Evolutionary conservation across 331 rosid genomes (phyloP), one percentile per base, ranked within the genome.

Genomic region (Pyracantha coccinea): DNA sequence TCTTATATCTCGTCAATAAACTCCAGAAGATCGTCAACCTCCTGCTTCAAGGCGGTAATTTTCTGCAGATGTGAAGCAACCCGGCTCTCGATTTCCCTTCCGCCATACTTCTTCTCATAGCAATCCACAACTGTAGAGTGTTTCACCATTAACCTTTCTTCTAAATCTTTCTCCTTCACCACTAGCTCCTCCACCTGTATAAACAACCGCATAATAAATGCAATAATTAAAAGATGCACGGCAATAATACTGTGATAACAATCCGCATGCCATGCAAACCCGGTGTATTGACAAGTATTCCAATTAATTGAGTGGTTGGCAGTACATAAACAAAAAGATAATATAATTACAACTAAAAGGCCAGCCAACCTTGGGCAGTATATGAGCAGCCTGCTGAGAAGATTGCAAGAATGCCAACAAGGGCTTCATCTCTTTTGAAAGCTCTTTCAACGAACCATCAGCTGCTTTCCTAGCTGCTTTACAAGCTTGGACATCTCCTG

Each of bases 51-150:
- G 68, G 82, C 84, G 70, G 83, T 74, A 74, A 95, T 88, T 78
- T 88, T 95, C 80, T 89, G 97, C 86, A 90, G 88, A 25, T 87
- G 92, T 24, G 81, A 58, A 80, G 96, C 90, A 81, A 92, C 79
- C 68, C 96, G 91, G 75, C 85, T 90, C 85, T 95, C 98, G 35
- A 90, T 95, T 83, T 95, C 99, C 75, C 92, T 88, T 38, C 99
- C 93, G 58, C 90, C 91, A 2, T 76, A 78, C 76, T 95, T 95
- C 88, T 90, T 95, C 89, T 95, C 98, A 8, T 90, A 92, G 87
- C 98, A 84, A 77, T 95, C 99, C 62, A 95, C 93, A 24, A 92
- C 90, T 0, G 86, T 86, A 0, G 89, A 27, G 89, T 95, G 97
- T 85, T 95, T 95, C 15, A 58, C 93, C 84, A 95, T 57, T 54